Evolutionary conservation across 768 basidiomycete species (phyloP).

Genomic region (Melanogaster broomeanus): DNA sequence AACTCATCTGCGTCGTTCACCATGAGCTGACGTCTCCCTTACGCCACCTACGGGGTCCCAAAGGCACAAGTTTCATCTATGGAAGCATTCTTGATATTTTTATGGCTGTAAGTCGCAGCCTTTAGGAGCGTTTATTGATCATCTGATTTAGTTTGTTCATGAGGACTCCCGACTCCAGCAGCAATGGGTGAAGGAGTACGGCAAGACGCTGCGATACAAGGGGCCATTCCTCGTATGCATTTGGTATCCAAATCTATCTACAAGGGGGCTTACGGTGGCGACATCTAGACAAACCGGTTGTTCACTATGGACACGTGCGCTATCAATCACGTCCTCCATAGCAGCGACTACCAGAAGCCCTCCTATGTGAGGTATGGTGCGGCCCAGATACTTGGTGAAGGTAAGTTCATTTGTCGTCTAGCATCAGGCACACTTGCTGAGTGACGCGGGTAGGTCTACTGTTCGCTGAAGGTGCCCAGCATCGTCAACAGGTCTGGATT

Average conservation of each 20-base stretch:
- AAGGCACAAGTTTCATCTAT: constrained; percentile 43
- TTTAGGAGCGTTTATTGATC: too few relatives aligned
- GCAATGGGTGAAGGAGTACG: too few relatives aligned
- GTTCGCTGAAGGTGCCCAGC: constrained; percentile 23
- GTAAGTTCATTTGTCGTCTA: constrained; percentile 8
- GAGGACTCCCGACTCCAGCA: too few relatives aligned
- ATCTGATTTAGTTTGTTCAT: too few relatives aligned
- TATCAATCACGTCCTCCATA: constrained; percentile 62
- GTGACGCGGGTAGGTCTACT: constrained; percentile 1
- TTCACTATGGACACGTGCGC: constrained; percentile 64
- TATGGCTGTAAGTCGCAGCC: constrained; percentile 41
- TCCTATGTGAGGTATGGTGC: constrained; percentile 39
- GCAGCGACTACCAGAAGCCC: constrained; percentile 57
- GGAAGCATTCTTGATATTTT: constrained; percentile 50
- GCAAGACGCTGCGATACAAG: too few relatives aligned
- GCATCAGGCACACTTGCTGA: not conserved
- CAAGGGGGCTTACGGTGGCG: too few relatives aligned
- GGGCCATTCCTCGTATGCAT: too few relatives aligned
- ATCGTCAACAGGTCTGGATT: too few relatives aligned
- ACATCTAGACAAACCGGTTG: constrained; percentile 38
- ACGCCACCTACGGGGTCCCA: constrained; percentile 49
- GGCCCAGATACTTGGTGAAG: constrained; percentile 40
- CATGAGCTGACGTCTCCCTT: constrained; percentile 42
- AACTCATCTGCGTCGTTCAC: constrained; percentile 32
- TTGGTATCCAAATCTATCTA: too few relatives aligned